Conservation (phyloP, 192 early-diverging fungal species). For the Martensiomyces pterosporus region DNA sequence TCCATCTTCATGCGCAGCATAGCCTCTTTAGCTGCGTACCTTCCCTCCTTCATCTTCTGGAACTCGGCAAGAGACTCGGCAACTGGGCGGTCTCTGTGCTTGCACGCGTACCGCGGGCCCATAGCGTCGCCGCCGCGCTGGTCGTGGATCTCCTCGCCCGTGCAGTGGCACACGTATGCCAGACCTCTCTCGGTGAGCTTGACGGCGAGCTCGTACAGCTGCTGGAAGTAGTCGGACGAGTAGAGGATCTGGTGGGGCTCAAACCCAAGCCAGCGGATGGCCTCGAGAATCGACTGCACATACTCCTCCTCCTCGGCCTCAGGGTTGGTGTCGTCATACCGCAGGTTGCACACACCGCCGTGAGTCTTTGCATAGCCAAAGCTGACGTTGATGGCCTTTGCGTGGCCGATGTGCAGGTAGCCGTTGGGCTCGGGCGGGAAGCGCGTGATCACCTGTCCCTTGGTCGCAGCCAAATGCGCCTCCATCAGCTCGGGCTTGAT, state of each 20-base stretch:
- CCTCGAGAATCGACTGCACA: conserved; percentile 91
- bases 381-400: conserved; percentile 99
- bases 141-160: conserved; percentile 86
- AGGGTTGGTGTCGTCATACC: conserved; percentile 87
- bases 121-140: conserved; percentile 87
- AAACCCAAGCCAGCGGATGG: conserved; percentile 94
- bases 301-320: conserved; percentile 95
- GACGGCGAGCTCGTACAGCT: conserved; percentile 91
- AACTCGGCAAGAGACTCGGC: conserved; percentile 91
- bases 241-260: conserved; percentile 88
- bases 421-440: conserved; percentile 99
- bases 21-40: conserved; percentile 85
- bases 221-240: conserved; percentile 97
- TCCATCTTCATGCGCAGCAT: conserved; percentile 99
- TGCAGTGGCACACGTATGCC: conserved; percentile 95
- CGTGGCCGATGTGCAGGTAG: conserved; percentile 97
- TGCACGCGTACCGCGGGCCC: conserved; percentile 83
- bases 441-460: conserved; percentile 89
- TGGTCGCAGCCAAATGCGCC: conserved; percentile 85
- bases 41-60: conserved; percentile 97
- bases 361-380: conserved; percentile 96
- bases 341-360: conserved; percentile 86
- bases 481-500: conserved; percentile 86
- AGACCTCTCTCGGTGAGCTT: conserved; percentile 85
- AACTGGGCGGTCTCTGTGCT: conserved; percentile 88